Evolutionary conservation across 164 flowering plant genomes (phyloP), one percentile per base, ranked within the genome.

Genomic region (Macadamia integrifolia): DNA sequence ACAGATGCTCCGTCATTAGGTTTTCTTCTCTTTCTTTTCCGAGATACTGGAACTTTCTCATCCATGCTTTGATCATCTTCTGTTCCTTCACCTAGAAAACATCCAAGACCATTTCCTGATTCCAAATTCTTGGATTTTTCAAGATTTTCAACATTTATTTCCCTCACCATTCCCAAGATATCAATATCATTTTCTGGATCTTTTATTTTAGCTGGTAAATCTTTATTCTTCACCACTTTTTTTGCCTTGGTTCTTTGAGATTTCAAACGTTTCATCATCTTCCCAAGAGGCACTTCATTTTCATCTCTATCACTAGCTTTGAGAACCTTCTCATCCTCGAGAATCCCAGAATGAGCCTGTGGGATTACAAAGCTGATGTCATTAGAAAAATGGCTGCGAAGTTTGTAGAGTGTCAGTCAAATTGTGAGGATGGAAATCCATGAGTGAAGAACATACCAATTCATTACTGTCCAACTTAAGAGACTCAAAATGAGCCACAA

Each of bases 211-310:
- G 72, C 74, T 18, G 81, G 71, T 66, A 60, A 58, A 70, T 77
- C 40, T 76, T 77, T 82, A 6, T 74, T 80, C 79, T 86, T 84
- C 59, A 61, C 78, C 46, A 28, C 75, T 72, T 81, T 85, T 71
- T 72, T 88, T 31, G 70, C 68, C 80, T 83, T 90, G 49, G 74
- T 32, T 63, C 85, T 79, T 71, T 81, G 80, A 66, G 93, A 81
- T 78, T 85, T 92, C 40, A 94, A 59, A 44, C 58, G 77, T 71
- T 88, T 85, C 57, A 94, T 77, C 69, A 94, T 82, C 78, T 90
- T 87, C 40, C 89, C 88, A n/a, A 92, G 60, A 69, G 99, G 92
- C 75, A 94, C 69, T 61, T 94, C 99, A 73, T 78, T 85, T 58
- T 84, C 96, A 76, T 90, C 93, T 72, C 29, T 75, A 78, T 87